Evolutionary conservation across 208 protist species (phyloP), one percentile per base, ranked within the genome.

Genomic region (Acanthamoeba healyi): DNA sequence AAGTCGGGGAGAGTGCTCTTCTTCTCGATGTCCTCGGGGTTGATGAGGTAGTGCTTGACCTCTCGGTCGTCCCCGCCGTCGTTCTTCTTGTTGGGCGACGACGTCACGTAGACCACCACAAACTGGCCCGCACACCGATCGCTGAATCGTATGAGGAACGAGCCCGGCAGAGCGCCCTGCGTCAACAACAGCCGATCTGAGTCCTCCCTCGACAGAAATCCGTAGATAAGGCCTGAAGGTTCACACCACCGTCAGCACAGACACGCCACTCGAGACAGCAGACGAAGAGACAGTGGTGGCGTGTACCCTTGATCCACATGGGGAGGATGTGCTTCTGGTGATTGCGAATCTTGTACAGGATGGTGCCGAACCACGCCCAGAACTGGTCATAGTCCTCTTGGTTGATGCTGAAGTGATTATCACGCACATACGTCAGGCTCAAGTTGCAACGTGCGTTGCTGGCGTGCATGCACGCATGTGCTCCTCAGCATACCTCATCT

Each of bases 261-360:
- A 6, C 49, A 54, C 49, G 15, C 6, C 6, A 54, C 15, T 54
- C 49, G 15, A 15, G 10, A 19, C 10, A 54, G 15, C 49, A 15
- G 49, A 32, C 9, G 15, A 56, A 56, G 44, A 12, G n/a, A 46
- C 5, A 32, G 70, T 29, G 1, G 42, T 1, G 9, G 32, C 7
- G 74, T 36, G 38, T 22, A 84, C 74, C 74, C n/a, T 90, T 61
- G 46, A 90, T 90, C 82, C 82, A 90, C 82, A 90, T 90, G 51
- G 82, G 82, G 9, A 90, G 82, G 82, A 90, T 90, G 54, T 90
- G 82, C 82, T 90, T 90, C 40, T 90, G 82, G 54, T 90, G 82
- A 24, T 90, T 90, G 34, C 82, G 82, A 29, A 90, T 90, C 34
- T 90, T 90, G 82, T 90, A 90, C 9, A 90, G 54, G 82, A 67